Evolutionary conservation across 306 rosid species (phyloP).

Genomic region (Corylus americana): DNA sequence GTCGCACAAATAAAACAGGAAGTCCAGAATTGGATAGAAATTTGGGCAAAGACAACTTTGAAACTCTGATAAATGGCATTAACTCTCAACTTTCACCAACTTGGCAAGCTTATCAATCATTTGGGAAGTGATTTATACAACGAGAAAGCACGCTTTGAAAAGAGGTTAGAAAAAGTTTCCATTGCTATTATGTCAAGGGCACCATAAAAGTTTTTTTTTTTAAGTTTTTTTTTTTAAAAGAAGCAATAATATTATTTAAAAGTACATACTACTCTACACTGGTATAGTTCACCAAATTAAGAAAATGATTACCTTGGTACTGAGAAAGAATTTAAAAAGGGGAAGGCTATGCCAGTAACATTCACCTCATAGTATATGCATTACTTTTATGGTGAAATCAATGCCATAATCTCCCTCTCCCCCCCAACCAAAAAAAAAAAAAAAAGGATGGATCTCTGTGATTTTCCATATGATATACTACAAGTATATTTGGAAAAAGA

Average conservation of each 20-base stretch:
- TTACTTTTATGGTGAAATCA: too few species aligned
- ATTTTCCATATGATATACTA: too few species aligned
- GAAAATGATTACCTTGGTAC: not conserved
- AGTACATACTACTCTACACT: not conserved
- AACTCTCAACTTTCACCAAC: conserved; percentile 2
- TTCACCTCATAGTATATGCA: not conserved
- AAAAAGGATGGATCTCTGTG: too few species aligned
- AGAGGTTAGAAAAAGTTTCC: not conserved
- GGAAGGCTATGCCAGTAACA: not conserved
- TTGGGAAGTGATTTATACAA: not conserved
- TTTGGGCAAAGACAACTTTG: not conserved
- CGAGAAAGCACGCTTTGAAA: not conserved
- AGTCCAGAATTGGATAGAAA: not conserved
- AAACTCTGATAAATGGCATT: not conserved
- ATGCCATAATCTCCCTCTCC: too few species aligned
- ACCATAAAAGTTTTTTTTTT: not conserved
- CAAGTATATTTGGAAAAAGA: not conserved
- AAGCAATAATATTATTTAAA: not conserved
- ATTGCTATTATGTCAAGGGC: not conserved
- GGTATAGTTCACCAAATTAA: not conserved
- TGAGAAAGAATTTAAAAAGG: not conserved
- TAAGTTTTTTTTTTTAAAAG: not conserved
- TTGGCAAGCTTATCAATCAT: not conserved
- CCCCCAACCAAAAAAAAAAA: too few species aligned
- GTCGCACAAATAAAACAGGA: not conserved